Evolutionary conservation across 2,329 filamentous ascomycete species (phyloP).

Genomic region (Apiospora phragmitis): DNA sequence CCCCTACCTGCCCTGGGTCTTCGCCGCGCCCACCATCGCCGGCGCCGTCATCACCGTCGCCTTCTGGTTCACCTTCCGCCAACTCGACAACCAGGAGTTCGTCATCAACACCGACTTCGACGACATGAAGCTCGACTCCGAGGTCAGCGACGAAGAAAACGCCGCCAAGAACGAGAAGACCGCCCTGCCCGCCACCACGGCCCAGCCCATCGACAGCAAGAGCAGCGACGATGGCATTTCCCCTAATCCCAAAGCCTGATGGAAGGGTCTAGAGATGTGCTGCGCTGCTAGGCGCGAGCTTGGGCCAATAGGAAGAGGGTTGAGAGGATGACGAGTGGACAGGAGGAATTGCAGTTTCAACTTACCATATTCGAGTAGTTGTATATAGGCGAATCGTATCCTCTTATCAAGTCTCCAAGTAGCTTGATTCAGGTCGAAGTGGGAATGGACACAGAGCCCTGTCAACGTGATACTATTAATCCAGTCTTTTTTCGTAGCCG

Average conservation of each 20-base stretch:
- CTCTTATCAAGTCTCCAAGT: not conserved
- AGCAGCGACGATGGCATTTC: not conserved
- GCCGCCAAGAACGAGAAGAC: constrained; percentile 13
- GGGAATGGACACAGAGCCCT: not conserved
- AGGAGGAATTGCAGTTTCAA: not conserved
- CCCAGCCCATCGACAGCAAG: not conserved
- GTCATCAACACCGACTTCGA: constrained; percentile 29
- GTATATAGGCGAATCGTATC: not conserved
- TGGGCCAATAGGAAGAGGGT: no score
- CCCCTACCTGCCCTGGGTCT: constrained; percentile 56
- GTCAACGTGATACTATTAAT: not conserved
- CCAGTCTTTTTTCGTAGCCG: not conserved
- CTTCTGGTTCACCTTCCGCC: constrained; percentile 69
- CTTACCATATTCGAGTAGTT: not conserved
- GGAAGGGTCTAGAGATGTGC: not conserved
- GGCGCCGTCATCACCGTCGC: constrained; percentile 60
- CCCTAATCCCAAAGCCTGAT: not conserved
- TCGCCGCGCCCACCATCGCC: constrained; percentile 62
- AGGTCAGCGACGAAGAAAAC: constrained; percentile 27
- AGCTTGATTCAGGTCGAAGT: not conserved
- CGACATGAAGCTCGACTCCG: constrained; percentile 30
- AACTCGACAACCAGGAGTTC: constrained; percentile 62
- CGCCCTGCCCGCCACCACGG: not conserved
- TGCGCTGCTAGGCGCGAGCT: not conserved
- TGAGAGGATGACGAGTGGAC: not conserved